phyloP scores from a whole-genome alignment of 2,329 filamentous ascomycete species.

The Pseudocercospora fijiensis region DNA sequence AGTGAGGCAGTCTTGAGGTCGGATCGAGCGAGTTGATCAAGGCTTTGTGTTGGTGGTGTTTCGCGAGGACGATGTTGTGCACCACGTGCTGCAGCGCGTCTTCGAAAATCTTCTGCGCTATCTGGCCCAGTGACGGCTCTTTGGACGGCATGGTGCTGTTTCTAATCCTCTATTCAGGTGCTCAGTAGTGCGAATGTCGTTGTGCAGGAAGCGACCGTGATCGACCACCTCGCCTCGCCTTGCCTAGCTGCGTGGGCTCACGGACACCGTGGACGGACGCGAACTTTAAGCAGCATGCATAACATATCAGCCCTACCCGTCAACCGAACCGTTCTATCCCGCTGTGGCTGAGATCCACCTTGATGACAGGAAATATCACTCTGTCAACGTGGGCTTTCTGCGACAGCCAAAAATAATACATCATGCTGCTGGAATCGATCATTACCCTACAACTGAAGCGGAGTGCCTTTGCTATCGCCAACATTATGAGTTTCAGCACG shows the following conservation, averaged over 20 bases:
- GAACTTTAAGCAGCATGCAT: neutral
- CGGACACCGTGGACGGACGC: neutral
- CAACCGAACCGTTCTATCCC: too few relatives aligned
- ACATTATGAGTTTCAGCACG: too few relatives aligned
- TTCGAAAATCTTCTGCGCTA: slow-evolving; percentile 65
- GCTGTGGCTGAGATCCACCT: neutral
- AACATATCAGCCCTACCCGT: neutral
- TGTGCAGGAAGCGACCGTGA: neutral
- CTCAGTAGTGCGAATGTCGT: neutral
- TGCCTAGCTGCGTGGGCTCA: neutral
- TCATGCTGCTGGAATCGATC: too few relatives aligned
- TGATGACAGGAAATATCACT: neutral
- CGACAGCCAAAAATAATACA: neutral
- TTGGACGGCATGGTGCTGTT: slow-evolving; percentile 6
- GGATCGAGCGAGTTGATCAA: slow-evolving; percentile 72
- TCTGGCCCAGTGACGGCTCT: slow-evolving; percentile 24
- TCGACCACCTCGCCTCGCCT: neutral
- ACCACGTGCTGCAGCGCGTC: slow-evolving; percentile 75
- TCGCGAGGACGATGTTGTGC: slow-evolving; percentile 70
- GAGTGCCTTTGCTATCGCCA: too few relatives aligned
- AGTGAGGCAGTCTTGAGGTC: slow-evolving; percentile 69
- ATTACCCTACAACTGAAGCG: too few relatives aligned
- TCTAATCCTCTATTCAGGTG: neutral
- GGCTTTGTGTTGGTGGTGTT: slow-evolving; percentile 75
- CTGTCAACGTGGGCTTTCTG: neutral